Evolutionary conservation across 371 early-diverging fungal genomes (phyloP), one percentile per base, ranked within the genome.

Genomic region (Mortierella sp.): DNA sequence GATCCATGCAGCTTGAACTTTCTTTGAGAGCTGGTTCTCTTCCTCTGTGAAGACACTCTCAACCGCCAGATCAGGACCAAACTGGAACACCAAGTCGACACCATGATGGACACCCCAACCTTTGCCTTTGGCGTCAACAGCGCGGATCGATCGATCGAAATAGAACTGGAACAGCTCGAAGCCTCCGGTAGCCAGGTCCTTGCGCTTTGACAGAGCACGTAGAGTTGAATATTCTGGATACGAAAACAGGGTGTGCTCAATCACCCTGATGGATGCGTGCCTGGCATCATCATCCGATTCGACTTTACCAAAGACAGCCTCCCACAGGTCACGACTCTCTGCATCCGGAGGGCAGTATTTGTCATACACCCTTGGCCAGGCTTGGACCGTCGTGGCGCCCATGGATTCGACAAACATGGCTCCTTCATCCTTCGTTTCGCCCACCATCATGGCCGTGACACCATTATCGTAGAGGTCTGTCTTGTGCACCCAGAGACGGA

Each of bases 61-160:
- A 22, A 61, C 2, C 17, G 61, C 57, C 8, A 45, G 40, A 21
- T 70, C 61, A 2, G 62, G 59, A 19, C 54, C 72, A 58, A 72
- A 72, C 24, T 61, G 19, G 24, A 37, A 72, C 25, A 54, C 62
- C 17, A 72, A 28, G 28, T 72, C 72, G n/a, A 61, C 49, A 8
- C 72, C 67, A 27, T 72, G 72, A 44, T 72, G 67, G 3, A 62
- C 72, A 12, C 72, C 72, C 51, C 37, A 49, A 0, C 52, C 56
- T 4, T 28, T n/a, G 5, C 31, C 48, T 44, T 40, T 53, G 0
- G 57, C 54, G 21, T 60, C 61, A 19, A 72, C 67, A 2, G 55
- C 51, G 6, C 41, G 54, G 37, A 72, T 57, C 4, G 57, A 51
- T 37, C 63, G 62, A 19, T 66, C 67, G 45, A 72, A 72, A 24